A percentile compares a stretch with the other conserved stretches of the same genome.
Conservation (phyloP, 2,329 filamentous ascomycete genomes). For the Xylariaceae sp. region DNA sequence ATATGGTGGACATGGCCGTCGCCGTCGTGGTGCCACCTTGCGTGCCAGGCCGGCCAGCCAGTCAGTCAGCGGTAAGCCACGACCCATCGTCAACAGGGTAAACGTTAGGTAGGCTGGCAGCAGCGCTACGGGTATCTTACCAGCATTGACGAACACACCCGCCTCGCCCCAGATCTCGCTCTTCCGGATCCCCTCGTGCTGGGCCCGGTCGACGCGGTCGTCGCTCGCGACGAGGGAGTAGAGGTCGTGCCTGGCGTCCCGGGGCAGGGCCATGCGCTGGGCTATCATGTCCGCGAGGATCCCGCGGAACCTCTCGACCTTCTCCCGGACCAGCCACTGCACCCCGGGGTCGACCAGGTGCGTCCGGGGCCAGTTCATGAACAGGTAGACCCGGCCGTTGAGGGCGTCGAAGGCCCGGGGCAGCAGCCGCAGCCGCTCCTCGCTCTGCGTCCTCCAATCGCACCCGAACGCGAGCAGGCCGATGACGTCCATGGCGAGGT, state of each 20-base stretch:
- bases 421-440: constrained; percentile 1
- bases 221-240: constrained; percentile 1
- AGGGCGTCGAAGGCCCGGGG: background rate
- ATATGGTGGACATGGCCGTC: constrained; percentile 1
- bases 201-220: background rate
- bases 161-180: constrained; percentile 3
- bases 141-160: constrained; percentile 1
- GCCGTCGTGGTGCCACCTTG: background rate
- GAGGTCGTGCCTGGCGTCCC: constrained; percentile 3
- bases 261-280: background rate
- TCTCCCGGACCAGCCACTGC: constrained; percentile 1
- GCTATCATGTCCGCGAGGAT: constrained; percentile 5
- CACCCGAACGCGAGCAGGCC: constrained; percentile 9
- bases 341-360: background rate
- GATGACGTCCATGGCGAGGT: constrained; percentile 9
- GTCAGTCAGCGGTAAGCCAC: constrained; percentile 1
- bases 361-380: constrained; percentile 1
- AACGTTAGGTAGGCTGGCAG: background rate
- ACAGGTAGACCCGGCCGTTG: background rate
- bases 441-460: constrained; percentile 5
- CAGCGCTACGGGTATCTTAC: background rate
- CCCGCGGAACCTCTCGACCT: background rate
- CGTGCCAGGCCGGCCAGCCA: background rate
- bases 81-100: background rate
- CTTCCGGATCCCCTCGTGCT: background rate